Evolutionary conservation across 1,284 basidiomycete genomes (phyloP), one percentile per base, ranked within the genome.

Genomic region (Ustilago crameri): DNA sequence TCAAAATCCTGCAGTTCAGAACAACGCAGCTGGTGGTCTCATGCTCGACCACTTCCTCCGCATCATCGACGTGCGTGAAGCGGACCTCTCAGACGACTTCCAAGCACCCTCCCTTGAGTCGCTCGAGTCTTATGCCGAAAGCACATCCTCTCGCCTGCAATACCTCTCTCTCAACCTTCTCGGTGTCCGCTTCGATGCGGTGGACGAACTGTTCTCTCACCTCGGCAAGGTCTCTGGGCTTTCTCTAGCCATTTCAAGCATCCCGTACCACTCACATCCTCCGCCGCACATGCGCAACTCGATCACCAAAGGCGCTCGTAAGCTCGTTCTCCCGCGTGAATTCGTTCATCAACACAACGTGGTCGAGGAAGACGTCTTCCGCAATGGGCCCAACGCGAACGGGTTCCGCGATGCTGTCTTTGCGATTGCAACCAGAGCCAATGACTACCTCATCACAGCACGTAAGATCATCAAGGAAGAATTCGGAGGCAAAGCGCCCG

Each of bases 381-480:
- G 91, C 32, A 86, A 86, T 41, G 91, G 92, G 1, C 86, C 87
- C 9, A 83, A 86, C 18, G 91, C 91, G 43, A 82, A 86, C 45
- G 89, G 88, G 38, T 88, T 91, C 61, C 79, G 78, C 42, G 87
- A 88, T 61, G 93, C 93, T 0, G 90, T 93, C 34, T 96, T 90
- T 81, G 91, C 93, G 79, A 90, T 95, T 81, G 94, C 94, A 17
- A 92, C 91, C 10, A 85, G 91, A 18, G 94, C 93, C 38, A 93
- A 95, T 85, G 93, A 95, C 84, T 91, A 97, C 84, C 84, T 97
- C 68, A 87, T 90, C 74, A 93, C 93, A 3, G 92, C 93, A 2
- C 87, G 92, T 42, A 88, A 89, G 53, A 89, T 91, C 87, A 87
- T 95, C 79, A 88, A 88, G 73, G 86, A 88, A 24, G 74, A 74